Percentiles rank a stretch among this genome's conserved stretches.
Evolutionary conservation across 495 filamentous ascomycete species (phyloP).

Genomic region (Xylaria palmicola): DNA sequence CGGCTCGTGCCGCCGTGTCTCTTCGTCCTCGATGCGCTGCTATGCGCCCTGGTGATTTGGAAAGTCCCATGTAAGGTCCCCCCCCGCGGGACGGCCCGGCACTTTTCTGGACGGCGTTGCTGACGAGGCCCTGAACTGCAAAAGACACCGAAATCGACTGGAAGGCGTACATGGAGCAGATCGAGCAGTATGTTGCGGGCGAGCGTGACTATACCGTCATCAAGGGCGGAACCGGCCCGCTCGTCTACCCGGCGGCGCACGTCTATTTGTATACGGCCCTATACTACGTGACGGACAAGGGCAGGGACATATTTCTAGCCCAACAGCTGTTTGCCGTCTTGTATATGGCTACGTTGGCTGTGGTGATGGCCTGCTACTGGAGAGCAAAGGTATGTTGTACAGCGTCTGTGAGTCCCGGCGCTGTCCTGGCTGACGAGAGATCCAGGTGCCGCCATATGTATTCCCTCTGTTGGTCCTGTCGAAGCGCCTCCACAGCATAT

Average conservation of each 20-base stretch:
- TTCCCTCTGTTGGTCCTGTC: conserved; percentile 85
- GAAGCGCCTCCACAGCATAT: conserved; percentile 91
- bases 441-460: conserved; percentile 79
- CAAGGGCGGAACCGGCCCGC: conserved; percentile 83
- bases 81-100: background rate
- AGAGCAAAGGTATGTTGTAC: conserved; percentile 57
- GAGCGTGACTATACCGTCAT: conserved; percentile 87
- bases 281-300: conserved; percentile 73
- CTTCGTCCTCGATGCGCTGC: conserved; percentile 67
- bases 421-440: conserved; percentile 7
- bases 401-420: background rate
- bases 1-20: conserved; percentile 57
- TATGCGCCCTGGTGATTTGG: conserved; percentile 75
- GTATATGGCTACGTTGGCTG: conserved; percentile 69
- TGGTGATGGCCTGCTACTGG: conserved; percentile 83
- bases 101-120: background rate
- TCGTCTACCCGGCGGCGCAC: conserved; percentile 92
- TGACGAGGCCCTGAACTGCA: conserved; percentile 5
- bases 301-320: conserved; percentile 71
- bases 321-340: conserved; percentile 77
- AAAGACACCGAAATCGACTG: conserved; percentile 98
- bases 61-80: conserved; percentile 78
- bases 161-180: conserved; percentile 93
- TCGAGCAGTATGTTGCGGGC: conserved; percentile 72
- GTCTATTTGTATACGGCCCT: conserved; percentile 85